These are phyloP conservation scores for Mimosa pudica DNA, from an alignment of 306 rosid genomes.

Conservation along the genomic window DNA sequence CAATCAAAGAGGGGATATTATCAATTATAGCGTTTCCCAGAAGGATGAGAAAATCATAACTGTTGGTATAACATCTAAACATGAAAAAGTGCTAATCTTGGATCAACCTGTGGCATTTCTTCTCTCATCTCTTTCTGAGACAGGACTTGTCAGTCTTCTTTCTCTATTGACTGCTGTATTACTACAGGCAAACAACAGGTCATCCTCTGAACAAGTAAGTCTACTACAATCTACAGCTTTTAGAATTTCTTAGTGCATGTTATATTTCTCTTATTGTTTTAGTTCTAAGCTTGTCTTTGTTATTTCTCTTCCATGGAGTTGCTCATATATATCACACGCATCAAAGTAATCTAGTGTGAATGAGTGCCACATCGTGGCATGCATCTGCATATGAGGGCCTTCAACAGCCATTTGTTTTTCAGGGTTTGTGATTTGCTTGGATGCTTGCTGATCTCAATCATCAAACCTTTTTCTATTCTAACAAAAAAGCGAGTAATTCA, in stretches of 20 bases:
- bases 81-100: constrained; percentile 44
- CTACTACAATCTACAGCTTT: constrained; percentile 30
- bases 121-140: constrained; percentile 84
- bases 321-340: background rate
- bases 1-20: constrained; percentile 46
- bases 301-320: background rate
- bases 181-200: constrained; percentile 91
- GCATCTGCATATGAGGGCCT: too few relatives aligned
- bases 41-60: constrained; percentile 56
- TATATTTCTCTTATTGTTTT: constrained; percentile 34
- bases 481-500: constrained; percentile 5
- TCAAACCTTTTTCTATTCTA: background rate
- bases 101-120: constrained; percentile 75
- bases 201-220: constrained; percentile 84
- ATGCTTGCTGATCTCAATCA: too few relatives aligned
- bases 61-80: constrained; percentile 47
- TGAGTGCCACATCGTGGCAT: too few relatives aligned
- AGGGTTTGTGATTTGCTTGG: too few relatives aligned
- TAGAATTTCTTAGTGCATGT: constrained; percentile 18
- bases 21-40: constrained; percentile 44
- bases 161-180: constrained; percentile 92
- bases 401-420: too few relatives aligned
- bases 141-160: constrained; percentile 95
- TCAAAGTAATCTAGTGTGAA: too few relatives aligned
- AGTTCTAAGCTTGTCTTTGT: background rate